Base-by-base conservation (phyloP, 352 stramenopile species). In the Pythium graminicola region DNA sequence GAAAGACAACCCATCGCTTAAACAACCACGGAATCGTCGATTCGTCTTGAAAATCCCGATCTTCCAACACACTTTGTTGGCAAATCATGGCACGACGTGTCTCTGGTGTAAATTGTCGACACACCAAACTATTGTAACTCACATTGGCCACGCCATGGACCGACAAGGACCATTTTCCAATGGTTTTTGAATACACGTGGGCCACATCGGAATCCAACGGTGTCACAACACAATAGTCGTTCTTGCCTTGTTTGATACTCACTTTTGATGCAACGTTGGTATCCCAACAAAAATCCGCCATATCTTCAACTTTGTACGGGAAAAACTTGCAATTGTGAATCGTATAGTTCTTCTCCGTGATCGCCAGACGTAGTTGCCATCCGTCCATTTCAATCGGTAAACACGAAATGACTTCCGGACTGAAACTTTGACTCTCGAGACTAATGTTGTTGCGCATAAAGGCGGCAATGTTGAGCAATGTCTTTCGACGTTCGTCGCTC, bases 241-340 rank as follows among this genome's bases (percentile, higher is more conserved):
- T 85, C 69, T 85, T 86, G 53, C 70, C 72, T 48, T 88, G 76
- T 51, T 86, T 84, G 54, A 90, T 85, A 13, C 75, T 86, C 54
- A 76, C 73, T 51, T 88, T 86, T 33, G 84, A 73, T 17, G 74
- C 65, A 19, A 89, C 79, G 52, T 87, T 89, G 38, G 80, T 89
- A 58, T 93, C 82, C 82, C 82, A 93, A 65, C 80, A 90, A 47
- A 90, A 93, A 62, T 93, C 78, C 49, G 81, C 86, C 68, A 93
- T 72, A 54, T 89, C 79, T 17, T 72, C 65, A 13, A 85, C 59
- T 26, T 81, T 73, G 65, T 79, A 89, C 9, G 79, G 79, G 59
- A 93, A 93, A 53, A 90, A 93, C 66, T 93, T 93, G 58, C 70
- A 70, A 58, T 90, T 93, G 72, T 93, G 77, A 52, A 90, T 90